Base-by-base conservation (phyloP, 1,139 yeast genomes). In the Saccharomycopsis hybrid region DNA sequence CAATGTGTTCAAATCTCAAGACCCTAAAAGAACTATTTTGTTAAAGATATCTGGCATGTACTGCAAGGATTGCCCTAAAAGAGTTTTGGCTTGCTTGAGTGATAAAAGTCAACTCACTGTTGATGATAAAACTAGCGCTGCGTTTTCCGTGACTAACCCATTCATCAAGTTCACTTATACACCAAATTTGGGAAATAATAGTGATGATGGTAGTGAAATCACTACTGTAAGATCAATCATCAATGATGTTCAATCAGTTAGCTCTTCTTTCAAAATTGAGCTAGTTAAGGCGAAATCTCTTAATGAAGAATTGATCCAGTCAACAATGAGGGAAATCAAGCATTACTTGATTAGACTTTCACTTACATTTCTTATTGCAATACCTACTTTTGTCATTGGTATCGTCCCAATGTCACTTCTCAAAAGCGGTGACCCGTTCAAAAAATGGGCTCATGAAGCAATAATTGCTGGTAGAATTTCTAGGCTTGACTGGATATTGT, bases 301-400 rank as follows among this genome's bases (percentile, higher is more conserved):
- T 52, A 90, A 84, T 56, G 88, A 83, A 57, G 80, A 82, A 49
- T 70, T 85, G 40, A 70, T 76, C 13, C 68, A 64, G 46, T 63
- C 82, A 52, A 72, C 85, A 2, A 65, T 62, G 41, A 59, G 61
- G 29, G 90, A 83, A 59, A 73, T 79, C 7, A 50, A 61, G 38
- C 69, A 67, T 31, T 71, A 85, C 9, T 65, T 71, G 1, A 60
- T 63, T 25, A 70, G 89, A 47, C 67, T 85, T 37, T 55, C 65
- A 0, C 61, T 82, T 5, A 73, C 87, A 0, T 66, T 76, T 0
- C 51, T 73, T 0, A 64, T 79, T 46, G 84, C 85, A 1, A 74
- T 85, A 32, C 92, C 92, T 0, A 81, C 92, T 0, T 80, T 83
- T 57, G 61, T 81, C 2, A 73, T 84, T 57, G 90, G 88, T 0